A percentile compares a stretch with the other conserved stretches of the same genome.
Evolutionary conservation across 2,329 filamentous ascomycete species (phyloP).

Genomic region (Raffaelea albimanens): DNA sequence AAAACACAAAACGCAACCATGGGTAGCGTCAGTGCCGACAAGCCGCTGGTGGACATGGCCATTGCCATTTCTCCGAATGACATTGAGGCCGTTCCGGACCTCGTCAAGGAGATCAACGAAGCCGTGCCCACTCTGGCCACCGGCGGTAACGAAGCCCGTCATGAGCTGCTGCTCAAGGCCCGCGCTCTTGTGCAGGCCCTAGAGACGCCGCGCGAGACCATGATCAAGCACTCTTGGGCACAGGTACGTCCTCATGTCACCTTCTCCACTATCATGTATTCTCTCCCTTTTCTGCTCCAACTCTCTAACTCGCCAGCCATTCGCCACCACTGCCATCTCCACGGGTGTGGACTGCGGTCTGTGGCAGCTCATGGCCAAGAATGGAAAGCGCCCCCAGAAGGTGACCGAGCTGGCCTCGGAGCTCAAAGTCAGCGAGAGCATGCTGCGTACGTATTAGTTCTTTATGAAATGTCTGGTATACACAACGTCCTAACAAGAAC

Average conservation of each 20-base stretch:
- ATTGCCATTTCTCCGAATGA: slow-evolving; percentile 9
- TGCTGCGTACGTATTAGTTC: too few species aligned
- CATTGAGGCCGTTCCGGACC: slow-evolving; percentile 3
- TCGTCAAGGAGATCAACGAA: slow-evolving; percentile 6
- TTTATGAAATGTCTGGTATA: not conserved
- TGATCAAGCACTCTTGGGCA: slow-evolving; percentile 36
- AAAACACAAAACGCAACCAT: not conserved
- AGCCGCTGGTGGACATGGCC: slow-evolving; percentile 1
- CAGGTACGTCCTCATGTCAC: slow-evolving; percentile 19
- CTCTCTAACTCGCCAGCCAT: too few species aligned
- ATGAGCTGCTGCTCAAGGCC: slow-evolving; percentile 24
- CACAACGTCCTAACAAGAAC: not conserved
- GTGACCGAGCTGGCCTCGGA: too few species aligned
- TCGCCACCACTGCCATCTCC: too few species aligned
- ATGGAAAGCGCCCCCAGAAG: too few species aligned
- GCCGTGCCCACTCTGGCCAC: not conserved
- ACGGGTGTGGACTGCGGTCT: too few species aligned
- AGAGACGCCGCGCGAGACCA: slow-evolving; percentile 38
- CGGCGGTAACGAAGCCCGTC: slow-evolving; percentile 11
- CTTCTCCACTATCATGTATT: not conserved
- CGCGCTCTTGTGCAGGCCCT: slow-evolving; percentile 24
- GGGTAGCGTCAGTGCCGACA: not conserved
- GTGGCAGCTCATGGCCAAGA: too few species aligned
- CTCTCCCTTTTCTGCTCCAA: not conserved
- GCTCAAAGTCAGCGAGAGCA: too few species aligned